Percentiles rank a stretch among this genome's conserved stretches.
These are phyloP conservation scores for Solanum verrucosum DNA, from an alignment of 257 asterid genomes.

Conservation along the genomic window DNA sequence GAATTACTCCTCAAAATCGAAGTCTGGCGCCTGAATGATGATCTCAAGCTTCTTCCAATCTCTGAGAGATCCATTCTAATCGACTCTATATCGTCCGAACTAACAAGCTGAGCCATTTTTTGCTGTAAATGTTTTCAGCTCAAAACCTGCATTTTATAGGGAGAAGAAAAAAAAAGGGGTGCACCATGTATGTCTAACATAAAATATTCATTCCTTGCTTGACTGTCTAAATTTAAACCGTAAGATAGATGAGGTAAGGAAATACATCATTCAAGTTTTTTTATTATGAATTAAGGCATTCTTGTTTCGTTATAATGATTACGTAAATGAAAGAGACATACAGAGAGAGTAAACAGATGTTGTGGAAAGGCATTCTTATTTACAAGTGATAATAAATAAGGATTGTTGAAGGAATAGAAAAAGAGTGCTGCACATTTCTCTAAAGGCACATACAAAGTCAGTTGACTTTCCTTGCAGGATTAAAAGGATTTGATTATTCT, in stretches of 20 bases:
- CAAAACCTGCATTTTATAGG: background rate
- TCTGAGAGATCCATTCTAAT: constrained; percentile 11
- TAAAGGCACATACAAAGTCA: background rate
- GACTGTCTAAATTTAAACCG: background rate
- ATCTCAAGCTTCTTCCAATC: constrained; percentile 15
- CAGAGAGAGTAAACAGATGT: background rate
- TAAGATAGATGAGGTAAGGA: constrained; percentile 8
- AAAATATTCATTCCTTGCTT: background rate
- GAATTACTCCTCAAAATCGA: constrained; percentile 8
- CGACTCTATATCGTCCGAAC: constrained; percentile 13
- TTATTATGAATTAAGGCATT: background rate
- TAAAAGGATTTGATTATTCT: background rate
- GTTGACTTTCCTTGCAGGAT: background rate
- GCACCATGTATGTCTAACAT: background rate
- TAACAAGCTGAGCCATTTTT: constrained; percentile 15
- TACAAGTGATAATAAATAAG: background rate
- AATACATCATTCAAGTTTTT: constrained; percentile 18
- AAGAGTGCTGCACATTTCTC: background rate
- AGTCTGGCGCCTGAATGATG: constrained; percentile 3
- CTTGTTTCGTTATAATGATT: background rate
- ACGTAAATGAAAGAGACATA: background rate
- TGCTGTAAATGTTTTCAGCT: background rate
- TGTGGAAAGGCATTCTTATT: background rate
- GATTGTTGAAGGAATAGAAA: background rate
- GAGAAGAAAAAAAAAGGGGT: background rate